Percentiles rank a stretch among this genome's conserved stretches.
phyloP scores from a whole-genome alignment of 331 rosid species.

The Ulmus americana region DNA sequence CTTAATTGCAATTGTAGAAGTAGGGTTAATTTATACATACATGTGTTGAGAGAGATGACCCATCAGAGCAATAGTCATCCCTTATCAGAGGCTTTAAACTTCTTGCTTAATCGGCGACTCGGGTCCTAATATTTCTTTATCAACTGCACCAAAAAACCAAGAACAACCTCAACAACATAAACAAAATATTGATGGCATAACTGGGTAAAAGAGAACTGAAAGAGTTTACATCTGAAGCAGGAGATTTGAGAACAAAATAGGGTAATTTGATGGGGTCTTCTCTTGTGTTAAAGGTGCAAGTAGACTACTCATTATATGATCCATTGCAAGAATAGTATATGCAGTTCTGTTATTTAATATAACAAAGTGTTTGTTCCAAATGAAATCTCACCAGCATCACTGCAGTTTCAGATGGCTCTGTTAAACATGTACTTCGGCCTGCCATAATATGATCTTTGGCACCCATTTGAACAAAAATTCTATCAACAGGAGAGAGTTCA shows the following conservation, averaged over 20 bases:
- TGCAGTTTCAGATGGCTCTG: no score
- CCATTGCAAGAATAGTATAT: constrained; percentile 54
- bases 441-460: no score
- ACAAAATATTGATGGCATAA: neutral
- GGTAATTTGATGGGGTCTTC: constrained; percentile 49
- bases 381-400: no score
- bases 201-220: no score
- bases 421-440: no score
- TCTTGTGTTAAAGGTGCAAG: constrained; percentile 59
- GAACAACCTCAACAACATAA: neutral
- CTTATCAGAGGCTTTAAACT: constrained; percentile 47
- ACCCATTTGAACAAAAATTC: no score
- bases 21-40: constrained; percentile 29
- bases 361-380: no score
- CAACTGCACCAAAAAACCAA: constrained; percentile 33
- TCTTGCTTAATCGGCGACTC: constrained; percentile 37
- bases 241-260: constrained; percentile 51
- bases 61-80: constrained; percentile 63
- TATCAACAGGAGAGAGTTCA: no score
- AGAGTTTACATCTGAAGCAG: constrained; percentile 45
- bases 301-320: constrained; percentile 68
- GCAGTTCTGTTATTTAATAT: no score
- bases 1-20: no score
- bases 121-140: no score
- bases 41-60: constrained; percentile 71